Percentiles rank a stretch among this genome's conserved stretches.
Conservation (phyloP, 306 rosid species). For the Inga laurina region DNA sequence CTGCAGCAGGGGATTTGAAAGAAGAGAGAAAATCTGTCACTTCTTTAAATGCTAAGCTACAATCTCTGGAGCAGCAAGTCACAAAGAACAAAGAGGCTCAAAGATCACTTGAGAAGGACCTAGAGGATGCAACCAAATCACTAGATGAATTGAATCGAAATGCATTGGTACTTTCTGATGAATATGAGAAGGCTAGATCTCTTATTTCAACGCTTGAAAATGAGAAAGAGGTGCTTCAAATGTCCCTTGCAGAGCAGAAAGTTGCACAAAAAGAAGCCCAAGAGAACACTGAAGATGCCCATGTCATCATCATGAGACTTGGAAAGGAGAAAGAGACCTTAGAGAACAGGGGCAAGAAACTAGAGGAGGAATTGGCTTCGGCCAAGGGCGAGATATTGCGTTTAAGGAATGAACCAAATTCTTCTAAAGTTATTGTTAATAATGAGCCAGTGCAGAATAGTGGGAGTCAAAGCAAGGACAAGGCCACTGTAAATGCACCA, state of each 20-base stretch:
- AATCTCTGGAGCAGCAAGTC: constrained; percentile 65
- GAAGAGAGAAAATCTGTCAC: constrained; percentile 60
- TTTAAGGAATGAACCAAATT: constrained; percentile 34
- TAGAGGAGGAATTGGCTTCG: constrained; percentile 69
- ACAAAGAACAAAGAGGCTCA: constrained; percentile 56
- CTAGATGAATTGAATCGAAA: constrained; percentile 81
- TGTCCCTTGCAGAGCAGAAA: constrained; percentile 62
- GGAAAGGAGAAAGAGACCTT: constrained; percentile 61
- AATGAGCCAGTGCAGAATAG: constrained; percentile 40
- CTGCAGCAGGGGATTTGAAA: constrained; percentile 50
- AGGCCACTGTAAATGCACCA: constrained; percentile 28
- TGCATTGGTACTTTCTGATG: constrained; percentile 57
- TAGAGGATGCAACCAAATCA: constrained; percentile 75
- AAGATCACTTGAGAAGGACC: constrained; percentile 61
- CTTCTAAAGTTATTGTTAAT: constrained; percentile 37
- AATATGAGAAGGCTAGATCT: constrained; percentile 59
- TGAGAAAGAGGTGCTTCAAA: constrained; percentile 66
- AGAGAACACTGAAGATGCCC: constrained; percentile 87
- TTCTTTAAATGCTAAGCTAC: constrained; percentile 56
- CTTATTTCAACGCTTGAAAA: constrained; percentile 61
- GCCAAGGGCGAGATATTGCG: constrained; percentile 79
- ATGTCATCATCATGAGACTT: constrained; percentile 65
- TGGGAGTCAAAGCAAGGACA: constrained; percentile 27
- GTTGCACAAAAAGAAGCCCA: constrained; percentile 56
- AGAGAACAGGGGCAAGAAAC: constrained; percentile 67